Base-by-base conservation (phyloP, 768 basidiomycete species). In the Russula virescens region DNA sequence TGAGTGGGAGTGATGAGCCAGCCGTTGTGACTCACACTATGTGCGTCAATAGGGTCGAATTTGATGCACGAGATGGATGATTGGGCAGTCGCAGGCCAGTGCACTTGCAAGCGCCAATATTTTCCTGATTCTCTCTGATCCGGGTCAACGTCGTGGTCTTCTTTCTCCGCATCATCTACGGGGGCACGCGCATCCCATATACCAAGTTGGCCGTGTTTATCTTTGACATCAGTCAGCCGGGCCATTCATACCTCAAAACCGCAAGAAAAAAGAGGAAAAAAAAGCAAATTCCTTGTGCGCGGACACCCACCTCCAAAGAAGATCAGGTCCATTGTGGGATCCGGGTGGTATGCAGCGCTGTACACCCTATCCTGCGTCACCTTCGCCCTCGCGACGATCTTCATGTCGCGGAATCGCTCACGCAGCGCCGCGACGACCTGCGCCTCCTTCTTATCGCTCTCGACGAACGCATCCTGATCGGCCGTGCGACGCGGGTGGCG, bases 171-270 rank as follows among this genome's bases (percentile, higher is more conserved):
- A 68, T 90, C 89, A 34, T 89, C 88, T 23, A 74, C 68, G 10
- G 84, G 75, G 2, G 91, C 89, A 64, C 82, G 81, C 11, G 91
- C 86, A 73, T 94, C 91, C 91, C 91, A 94, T 40, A 94, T 86
- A 3, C 90, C 91, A 45, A 94, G 75, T 68, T 86, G 82, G 0
- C 91, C 91, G 66, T 89, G 84, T 69, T 92, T 94, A 69, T 93
- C 91, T 91, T 62, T 18, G 23, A 18, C 26, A 43, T 67, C 28
- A 62, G 25, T 28, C 45, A 31, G 19, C 48, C 42, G 16, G 9
- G 42, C n/a, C 11, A 13, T 13, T 11, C 38, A 8, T 8, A 31
- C 3, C 8, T 8, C 31, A 31, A 31, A 31, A 31, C n/a, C n/a
- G n/a, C 34, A 35, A 10, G 34, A 14, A 38, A 38, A 38, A 38